phyloP scores from a whole-genome alignment of 805 yeast species.

The Teunomyces kruisii region DNA sequence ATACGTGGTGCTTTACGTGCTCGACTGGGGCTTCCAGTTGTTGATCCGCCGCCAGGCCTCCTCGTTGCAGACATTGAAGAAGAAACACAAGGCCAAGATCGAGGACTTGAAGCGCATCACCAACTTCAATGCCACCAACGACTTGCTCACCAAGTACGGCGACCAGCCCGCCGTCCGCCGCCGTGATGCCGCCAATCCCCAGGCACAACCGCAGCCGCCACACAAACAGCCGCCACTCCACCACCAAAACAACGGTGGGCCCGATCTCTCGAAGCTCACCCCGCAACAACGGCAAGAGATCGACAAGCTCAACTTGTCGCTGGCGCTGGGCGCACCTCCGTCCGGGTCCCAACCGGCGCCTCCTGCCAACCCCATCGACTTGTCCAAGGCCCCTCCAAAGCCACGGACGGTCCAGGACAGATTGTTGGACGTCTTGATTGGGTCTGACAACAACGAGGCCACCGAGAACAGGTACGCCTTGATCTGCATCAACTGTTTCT shows the following conservation, averaged over 20 bases:
- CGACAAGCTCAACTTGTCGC: slow-evolving; percentile 3
- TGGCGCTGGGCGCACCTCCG: too few relatives aligned
- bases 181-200: not conserved
- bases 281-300: slow-evolving; percentile 4
- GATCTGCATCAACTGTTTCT: slow-evolving; percentile 63
- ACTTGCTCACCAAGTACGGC: slow-evolving; percentile 61
- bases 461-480: slow-evolving; percentile 65
- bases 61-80: slow-evolving; percentile 29
- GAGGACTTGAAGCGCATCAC: slow-evolving; percentile 71
- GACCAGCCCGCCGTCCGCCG: slow-evolving; percentile 1
- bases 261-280: not conserved
- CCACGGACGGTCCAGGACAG: slow-evolving; percentile 34
- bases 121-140: slow-evolving; percentile 72
- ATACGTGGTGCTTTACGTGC: slow-evolving; percentile 15
- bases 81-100: slow-evolving; percentile 52
- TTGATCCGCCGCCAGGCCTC: slow-evolving; percentile 22
- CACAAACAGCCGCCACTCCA: not conserved
- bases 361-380: not conserved
- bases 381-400: not conserved
- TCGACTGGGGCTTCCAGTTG: slow-evolving; percentile 16
- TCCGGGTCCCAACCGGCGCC: not conserved
- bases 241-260: not conserved
- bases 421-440: slow-evolving; percentile 37
- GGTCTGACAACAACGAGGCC: slow-evolving; percentile 64
- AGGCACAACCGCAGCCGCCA: not conserved